Percentiles rank a stretch among this genome's conserved stretches.
Conservation (phyloP, 345 rosid genomes). For the Sisymbrium irio region DNA sequence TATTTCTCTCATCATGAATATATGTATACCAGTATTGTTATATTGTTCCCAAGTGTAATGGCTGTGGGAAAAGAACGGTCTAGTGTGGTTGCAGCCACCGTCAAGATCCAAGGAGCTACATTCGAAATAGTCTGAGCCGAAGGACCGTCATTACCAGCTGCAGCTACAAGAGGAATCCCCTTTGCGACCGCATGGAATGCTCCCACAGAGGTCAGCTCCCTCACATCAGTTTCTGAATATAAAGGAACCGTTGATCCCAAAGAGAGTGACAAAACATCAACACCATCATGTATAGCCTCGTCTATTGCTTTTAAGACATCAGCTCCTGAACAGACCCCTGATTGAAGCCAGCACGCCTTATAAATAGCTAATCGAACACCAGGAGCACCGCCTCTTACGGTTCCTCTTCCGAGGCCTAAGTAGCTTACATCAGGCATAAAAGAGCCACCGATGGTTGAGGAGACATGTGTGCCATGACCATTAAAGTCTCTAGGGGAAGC, state of each 20-base stretch:
- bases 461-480: slow-evolving; percentile 64
- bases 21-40: slow-evolving; percentile 14
- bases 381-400: slow-evolving; percentile 48
- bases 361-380: slow-evolving; percentile 47
- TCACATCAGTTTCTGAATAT: slow-evolving; percentile 35
- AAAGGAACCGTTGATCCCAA: slow-evolving; percentile 25
- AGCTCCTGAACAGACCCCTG: slow-evolving; percentile 35
- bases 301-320: slow-evolving; percentile 58
- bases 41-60: slow-evolving; percentile 43
- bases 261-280: slow-evolving; percentile 38
- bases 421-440: slow-evolving; percentile 34
- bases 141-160: slow-evolving; percentile 51
- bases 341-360: slow-evolving; percentile 42
- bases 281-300: slow-evolving; percentile 48
- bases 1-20: neutral
- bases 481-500: slow-evolving; percentile 44
- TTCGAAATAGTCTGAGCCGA: slow-evolving; percentile 33
- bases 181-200: slow-evolving; percentile 44
- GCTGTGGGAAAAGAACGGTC: slow-evolving; percentile 49
- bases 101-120: slow-evolving; percentile 54
- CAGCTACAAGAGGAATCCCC: slow-evolving; percentile 44
- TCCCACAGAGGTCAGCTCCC: neutral
- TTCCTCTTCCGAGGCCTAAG: slow-evolving; percentile 43
- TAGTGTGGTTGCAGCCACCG: slow-evolving; percentile 51
- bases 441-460: slow-evolving; percentile 46